phyloP scores from a whole-genome alignment of 164 flowering plant genomes.

The Chloranthus sessilifolius region DNA sequence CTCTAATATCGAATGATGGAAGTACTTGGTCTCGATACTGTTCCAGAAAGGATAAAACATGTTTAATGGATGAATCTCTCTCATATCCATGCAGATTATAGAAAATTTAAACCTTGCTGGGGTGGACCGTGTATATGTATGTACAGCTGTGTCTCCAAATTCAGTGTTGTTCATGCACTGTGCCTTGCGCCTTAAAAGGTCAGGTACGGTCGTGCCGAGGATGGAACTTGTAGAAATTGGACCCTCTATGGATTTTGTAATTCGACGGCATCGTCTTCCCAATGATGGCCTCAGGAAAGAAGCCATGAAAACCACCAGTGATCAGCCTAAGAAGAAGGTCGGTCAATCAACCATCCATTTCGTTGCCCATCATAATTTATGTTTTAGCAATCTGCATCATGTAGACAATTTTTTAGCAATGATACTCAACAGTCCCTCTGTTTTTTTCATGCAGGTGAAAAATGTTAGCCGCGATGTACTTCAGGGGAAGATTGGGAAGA shows the following conservation, averaged over 20 bases:
- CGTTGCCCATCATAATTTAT: not conserved
- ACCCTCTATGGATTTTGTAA: conserved; percentile 90
- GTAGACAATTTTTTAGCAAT: no score
- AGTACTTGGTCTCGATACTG: no score
- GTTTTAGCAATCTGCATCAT: no score
- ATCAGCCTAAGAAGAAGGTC: conserved; percentile 76
- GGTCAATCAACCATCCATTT: not conserved
- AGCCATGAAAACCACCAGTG: conserved; percentile 66
- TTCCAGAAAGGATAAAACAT: no score
- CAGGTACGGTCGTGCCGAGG: conserved; percentile 79
- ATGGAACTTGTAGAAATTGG: conserved; percentile 93
- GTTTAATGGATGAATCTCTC: no score
- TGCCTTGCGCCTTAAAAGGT: conserved; percentile 77
- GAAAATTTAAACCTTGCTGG: conserved; percentile 88
- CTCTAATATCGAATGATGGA: no score
- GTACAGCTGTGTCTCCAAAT: conserved; percentile 70
- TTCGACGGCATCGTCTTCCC: conserved; percentile 88
- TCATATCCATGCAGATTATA: conserved; percentile 74
- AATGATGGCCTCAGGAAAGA: conserved; percentile 62
- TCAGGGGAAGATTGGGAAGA: conserved; percentile 66
- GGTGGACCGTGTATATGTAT: conserved; percentile 67
- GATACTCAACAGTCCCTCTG: not conserved
- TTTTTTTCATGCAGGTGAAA: conserved; percentile 52
- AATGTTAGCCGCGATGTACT: conserved; percentile 63
- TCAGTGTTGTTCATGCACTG: conserved; percentile 73